These are phyloP conservation scores for Pachyrhizus erosus DNA, from an alignment of 306 rosid genomes.

Conservation along the genomic window DNA sequence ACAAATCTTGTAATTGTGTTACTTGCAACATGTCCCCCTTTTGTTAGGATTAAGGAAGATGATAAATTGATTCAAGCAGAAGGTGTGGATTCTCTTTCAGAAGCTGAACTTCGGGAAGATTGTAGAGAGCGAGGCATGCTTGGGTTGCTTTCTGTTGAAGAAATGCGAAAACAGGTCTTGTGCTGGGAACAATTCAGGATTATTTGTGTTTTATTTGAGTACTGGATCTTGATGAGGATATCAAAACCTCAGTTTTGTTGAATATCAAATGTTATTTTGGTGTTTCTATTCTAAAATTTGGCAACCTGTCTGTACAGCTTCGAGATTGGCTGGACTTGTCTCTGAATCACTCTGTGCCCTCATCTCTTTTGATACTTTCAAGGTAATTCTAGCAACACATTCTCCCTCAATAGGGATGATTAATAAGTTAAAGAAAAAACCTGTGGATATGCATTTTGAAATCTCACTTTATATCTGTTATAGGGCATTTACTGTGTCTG, in stretches of 20 bases:
- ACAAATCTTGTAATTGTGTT: background rate
- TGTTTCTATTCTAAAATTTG: constrained; percentile 31
- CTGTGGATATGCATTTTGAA: constrained; percentile 38
- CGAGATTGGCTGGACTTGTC: constrained; percentile 98
- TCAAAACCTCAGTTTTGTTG: constrained; percentile 22
- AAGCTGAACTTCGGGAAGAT: constrained; percentile 91
- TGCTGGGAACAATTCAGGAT: constrained; percentile 27
- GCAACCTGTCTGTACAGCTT: constrained; percentile 61
- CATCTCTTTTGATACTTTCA: constrained; percentile 96
- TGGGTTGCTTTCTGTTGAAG: constrained; percentile 89
- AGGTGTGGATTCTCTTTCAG: constrained; percentile 96
- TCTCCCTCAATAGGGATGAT: background rate
- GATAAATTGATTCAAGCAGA: constrained; percentile 90
- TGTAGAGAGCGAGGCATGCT: constrained; percentile 99
- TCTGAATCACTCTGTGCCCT: constrained; percentile 90
- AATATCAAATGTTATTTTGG: constrained; percentile 38
- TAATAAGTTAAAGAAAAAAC: background rate
- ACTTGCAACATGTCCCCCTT: constrained; percentile 6
- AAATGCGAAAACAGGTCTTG: constrained; percentile 96
- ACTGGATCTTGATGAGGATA: constrained; percentile 24
- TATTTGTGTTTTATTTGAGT: constrained; percentile 40
- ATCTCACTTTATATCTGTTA: constrained; percentile 37
- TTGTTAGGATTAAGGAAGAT: constrained; percentile 83
- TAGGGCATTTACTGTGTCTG: constrained; percentile 91
- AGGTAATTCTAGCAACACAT: constrained; percentile 61